These are phyloP conservation scores for Dinochytrium kinnereticum DNA, from an alignment of 371 early-diverging fungal genomes.

Conservation along the genomic window DNA sequence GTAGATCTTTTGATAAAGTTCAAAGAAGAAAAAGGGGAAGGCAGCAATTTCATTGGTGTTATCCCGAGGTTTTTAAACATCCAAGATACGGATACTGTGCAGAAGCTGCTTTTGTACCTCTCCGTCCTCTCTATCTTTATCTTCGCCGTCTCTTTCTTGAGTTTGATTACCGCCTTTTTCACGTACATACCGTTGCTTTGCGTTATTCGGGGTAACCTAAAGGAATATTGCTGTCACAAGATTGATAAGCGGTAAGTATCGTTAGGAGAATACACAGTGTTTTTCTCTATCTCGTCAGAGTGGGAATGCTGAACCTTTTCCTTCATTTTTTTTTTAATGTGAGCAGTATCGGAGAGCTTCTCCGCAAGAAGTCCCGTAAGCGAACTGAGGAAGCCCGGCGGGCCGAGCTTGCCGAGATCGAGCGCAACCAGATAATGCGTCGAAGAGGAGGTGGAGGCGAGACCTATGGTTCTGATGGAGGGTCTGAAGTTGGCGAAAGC, in stretches of 20 bases:
- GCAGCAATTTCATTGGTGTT: not conserved
- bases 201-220: slow-evolving; percentile 85
- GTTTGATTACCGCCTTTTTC: slow-evolving; percentile 65
- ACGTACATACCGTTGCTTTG: slow-evolving; percentile 83
- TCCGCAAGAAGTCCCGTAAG: slow-evolving; percentile 47
- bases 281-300: not conserved
- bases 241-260: slow-evolving; percentile 76
- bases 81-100: not conserved
- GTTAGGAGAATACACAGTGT: not conserved
- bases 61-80: slow-evolving; percentile 39
- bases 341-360: slow-evolving; percentile 48
- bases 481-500: slow-evolving; percentile 3
- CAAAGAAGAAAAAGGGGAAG: slow-evolving; percentile 3
- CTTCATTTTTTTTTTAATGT: not conserved
- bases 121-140: slow-evolving; percentile 73
- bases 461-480: not conserved
- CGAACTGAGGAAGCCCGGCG: slow-evolving; percentile 50
- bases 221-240: slow-evolving; percentile 90
- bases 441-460: not conserved
- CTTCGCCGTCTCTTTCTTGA: slow-evolving; percentile 64
- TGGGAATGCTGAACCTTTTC: too few relatives aligned
- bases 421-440: slow-evolving; percentile 21
- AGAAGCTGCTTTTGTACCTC: slow-evolving; percentile 18
- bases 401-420: slow-evolving; percentile 47
- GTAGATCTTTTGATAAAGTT: slow-evolving; percentile 40